phyloP scores from a whole-genome alignment of 148 eudicot genomes.

The Cornus kousa region DNA sequence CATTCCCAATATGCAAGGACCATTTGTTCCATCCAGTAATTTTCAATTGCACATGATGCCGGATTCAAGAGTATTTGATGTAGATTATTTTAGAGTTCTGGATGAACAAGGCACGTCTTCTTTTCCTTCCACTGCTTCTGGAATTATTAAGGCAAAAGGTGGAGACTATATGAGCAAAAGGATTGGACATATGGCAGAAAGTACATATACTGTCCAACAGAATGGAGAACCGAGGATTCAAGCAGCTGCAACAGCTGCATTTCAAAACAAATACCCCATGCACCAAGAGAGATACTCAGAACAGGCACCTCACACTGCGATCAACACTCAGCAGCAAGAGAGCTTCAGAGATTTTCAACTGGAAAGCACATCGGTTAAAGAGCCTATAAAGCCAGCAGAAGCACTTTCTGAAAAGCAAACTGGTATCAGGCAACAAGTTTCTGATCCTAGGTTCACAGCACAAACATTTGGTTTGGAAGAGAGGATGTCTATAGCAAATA shows the following conservation, averaged over 20 bases:
- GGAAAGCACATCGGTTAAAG: slow-evolving; percentile 13
- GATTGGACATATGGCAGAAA: slow-evolving; percentile 22
- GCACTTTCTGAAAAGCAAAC: slow-evolving; percentile 6
- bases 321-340: slow-evolving; percentile 18
- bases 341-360: slow-evolving; percentile 17
- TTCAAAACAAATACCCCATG: slow-evolving; percentile 2
- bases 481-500: slow-evolving; percentile 13
- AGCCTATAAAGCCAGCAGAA: slow-evolving; percentile 15
- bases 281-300: slow-evolving; percentile 5
- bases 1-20: slow-evolving; percentile 16
- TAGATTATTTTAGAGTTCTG: slow-evolving; percentile 15
- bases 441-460: slow-evolving; percentile 12
- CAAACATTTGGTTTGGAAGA: slow-evolving; percentile 2
- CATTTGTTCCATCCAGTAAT: slow-evolving; percentile 17
- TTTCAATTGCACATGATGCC: slow-evolving; percentile 24
- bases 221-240: slow-evolving; percentile 21
- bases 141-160: slow-evolving; percentile 9
- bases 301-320: background rate
- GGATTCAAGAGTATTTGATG: slow-evolving; percentile 16
- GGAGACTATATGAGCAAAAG: slow-evolving; percentile 10
- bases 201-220: slow-evolving; percentile 10
- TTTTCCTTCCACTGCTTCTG: slow-evolving; percentile 26
- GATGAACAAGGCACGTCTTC: slow-evolving; percentile 26
- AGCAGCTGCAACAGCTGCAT: slow-evolving; percentile 21
- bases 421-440: slow-evolving; percentile 14